Base-by-base conservation (phyloP, 1,284 basidiomycete species). In the Waitea zeae region DNA sequence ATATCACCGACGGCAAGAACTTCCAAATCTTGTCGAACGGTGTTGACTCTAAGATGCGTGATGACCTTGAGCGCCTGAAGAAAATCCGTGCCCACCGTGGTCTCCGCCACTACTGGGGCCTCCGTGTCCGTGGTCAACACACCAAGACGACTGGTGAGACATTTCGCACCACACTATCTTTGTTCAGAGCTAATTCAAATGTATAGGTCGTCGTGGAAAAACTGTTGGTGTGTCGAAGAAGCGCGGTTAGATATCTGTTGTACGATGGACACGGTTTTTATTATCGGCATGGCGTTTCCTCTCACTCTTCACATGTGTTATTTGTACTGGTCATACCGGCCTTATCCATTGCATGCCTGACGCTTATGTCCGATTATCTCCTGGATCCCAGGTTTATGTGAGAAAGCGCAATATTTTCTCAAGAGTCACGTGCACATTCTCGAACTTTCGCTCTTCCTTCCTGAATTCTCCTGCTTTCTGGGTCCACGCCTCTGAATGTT, bases 31-130 rank as follows among this genome's bases (percentile, higher is more conserved):
- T 99, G 39, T 97, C 95, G 45, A 98, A 98, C 70, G 76, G 73
- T 50, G 87, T 99, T 44, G 95, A 98, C 70, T 93, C 90, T 46
- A 97, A 97, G 67, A 69, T 97, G 46, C 89, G 95, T 66, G 95
- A 98, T 39, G 95, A 99, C 59, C 70, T 98, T 41, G 95, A 98
- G 70, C 74, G 95, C 44, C 63, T 98, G 61, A 98, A 98, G 83
- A 98, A 98, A 75, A 99, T 99, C 58, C 79, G 92, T 49, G 87
- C 90, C 38, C 95, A 99, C 62, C 80, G 95, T 64, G 93, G 95
- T 69, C 73, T 99, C 48, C 73, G 95, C 58, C 93, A 98, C 64
- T 92, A 77, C 73, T 95, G 90, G 88, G 86, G 87, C 46, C 67
- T 95, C 46, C 80, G 89, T 54, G 88, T 90, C 42, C 68, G 95